Conservation (phyloP, 2,329 filamentous ascomycete genomes). For the Fusarium anthophilum region DNA sequence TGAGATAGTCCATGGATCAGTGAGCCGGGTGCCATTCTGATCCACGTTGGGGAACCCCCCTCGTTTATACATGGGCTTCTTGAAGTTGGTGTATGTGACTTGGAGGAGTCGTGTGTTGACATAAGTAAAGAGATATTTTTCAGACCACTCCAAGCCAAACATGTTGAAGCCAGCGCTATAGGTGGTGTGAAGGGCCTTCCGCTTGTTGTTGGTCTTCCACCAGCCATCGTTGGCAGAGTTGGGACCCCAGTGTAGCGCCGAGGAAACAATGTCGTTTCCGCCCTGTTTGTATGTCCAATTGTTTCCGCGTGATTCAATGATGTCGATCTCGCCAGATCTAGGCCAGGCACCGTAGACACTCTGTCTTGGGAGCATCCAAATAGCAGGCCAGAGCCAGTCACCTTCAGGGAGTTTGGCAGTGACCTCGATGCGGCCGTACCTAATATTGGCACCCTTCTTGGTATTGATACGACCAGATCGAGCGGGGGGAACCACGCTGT, state of each 20-base stretch:
- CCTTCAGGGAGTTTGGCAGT: slow-evolving; percentile 78
- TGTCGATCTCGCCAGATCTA: slow-evolving; percentile 83
- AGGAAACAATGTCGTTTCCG: slow-evolving; percentile 83
- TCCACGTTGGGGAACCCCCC: slow-evolving; percentile 73
- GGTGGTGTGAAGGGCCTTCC: slow-evolving; percentile 76
- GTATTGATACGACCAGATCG: slow-evolving; percentile 83
- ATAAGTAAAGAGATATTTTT: slow-evolving; percentile 90
- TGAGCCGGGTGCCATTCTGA: slow-evolving; percentile 71
- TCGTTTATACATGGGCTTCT: slow-evolving; percentile 72
- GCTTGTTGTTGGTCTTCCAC: slow-evolving; percentile 86
- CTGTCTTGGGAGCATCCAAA: slow-evolving; percentile 85
- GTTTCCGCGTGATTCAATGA: slow-evolving; percentile 83
- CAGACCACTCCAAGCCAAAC: slow-evolving; percentile 85
- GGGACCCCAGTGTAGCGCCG: slow-evolving; percentile 85
- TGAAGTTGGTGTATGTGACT: slow-evolving; percentile 81
- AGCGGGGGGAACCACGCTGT: slow-evolving; percentile 79
- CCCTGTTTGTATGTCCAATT: slow-evolving; percentile 80
- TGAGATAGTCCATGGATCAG: slow-evolving; percentile 71
- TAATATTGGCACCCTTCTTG: slow-evolving; percentile 74
- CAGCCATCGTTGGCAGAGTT: slow-evolving; percentile 76
- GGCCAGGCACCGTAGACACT: slow-evolving; percentile 82
- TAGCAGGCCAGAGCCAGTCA: slow-evolving; percentile 93
- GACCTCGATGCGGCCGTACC: slow-evolving; percentile 84
- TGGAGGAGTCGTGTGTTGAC: slow-evolving; percentile 83
- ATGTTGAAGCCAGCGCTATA: slow-evolving; percentile 76